These are phyloP conservation scores for Aspergillus brunneoviolaceus DNA, from an alignment of 2,329 filamentous ascomycete species.

Conservation along the genomic window DNA sequence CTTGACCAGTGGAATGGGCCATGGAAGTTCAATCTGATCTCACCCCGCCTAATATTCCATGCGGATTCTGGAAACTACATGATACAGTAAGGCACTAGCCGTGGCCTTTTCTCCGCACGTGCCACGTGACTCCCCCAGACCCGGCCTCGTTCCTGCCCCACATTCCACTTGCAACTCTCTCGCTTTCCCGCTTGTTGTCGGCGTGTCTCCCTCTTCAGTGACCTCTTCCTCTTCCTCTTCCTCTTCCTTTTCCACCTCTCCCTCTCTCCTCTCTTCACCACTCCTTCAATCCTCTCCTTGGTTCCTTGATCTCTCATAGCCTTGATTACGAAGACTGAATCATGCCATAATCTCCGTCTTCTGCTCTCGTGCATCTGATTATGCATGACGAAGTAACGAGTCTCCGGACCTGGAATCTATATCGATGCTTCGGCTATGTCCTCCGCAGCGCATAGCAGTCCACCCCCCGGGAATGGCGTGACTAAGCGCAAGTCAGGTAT, in stretches of 20 bases:
- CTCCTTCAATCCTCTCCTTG: background rate
- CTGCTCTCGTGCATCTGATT: background rate
- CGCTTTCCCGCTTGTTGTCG: background rate
- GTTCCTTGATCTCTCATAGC: background rate
- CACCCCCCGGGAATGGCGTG: conserved; percentile 36
- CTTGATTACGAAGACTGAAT: background rate
- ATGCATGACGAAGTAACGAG: conserved; percentile 15
- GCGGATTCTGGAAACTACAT: too few species aligned
- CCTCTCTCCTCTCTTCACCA: background rate
- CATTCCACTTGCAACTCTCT: background rate
- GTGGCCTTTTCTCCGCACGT: conserved; percentile 13
- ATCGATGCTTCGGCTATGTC: conserved; percentile 37
- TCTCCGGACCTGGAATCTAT: conserved; percentile 16
- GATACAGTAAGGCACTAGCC: too few species aligned
- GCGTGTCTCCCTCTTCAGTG: background rate
- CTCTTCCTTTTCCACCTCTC: conserved; percentile 4
- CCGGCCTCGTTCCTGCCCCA: background rate
- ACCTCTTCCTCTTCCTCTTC: conserved; percentile 5
- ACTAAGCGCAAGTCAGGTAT: conserved; percentile 43
- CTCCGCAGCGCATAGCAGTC: conserved; percentile 35
- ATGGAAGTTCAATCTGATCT: too few species aligned
- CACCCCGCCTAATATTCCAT: too few species aligned
- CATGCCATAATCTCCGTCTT: conserved; percentile 8
- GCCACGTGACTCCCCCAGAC: conserved; percentile 18
- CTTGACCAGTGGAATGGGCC: too few species aligned